Evolutionary conservation across 1,284 basidiomycete species (phyloP), one percentile per base, ranked within the genome.

Genomic region (Baeospora myosura): DNA sequence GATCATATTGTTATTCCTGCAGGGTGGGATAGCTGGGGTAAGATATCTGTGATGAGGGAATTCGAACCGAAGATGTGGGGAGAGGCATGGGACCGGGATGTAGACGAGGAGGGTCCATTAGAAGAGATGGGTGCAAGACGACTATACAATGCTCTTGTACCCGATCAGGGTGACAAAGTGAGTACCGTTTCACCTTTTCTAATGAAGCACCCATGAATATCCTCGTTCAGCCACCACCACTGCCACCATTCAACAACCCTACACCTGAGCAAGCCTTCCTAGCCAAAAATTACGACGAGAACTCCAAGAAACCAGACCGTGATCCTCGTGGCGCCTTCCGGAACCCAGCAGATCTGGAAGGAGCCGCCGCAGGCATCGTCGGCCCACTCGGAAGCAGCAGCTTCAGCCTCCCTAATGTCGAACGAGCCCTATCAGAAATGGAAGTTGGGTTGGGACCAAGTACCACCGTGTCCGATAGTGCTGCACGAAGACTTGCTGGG

Each of bases 11-110:
- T 96, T 36, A 82, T 98, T 1, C 96, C 95, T 1, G 75, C 88
- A 1, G 96, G 95, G 2, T 98, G 95, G 96, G 95, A 98, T 60
- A 89, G 86, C 49, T 97, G 90, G 88, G 93, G 92, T 2, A 98
- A 98, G 70, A 97, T 98, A 49, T 74, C 75, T 2, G 87, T 97
- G 2, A 65, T 98, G 42, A 71, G 92, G 37, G 95, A 98, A 0
- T 98, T 98, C 53, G 91, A 96, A 47, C 81, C 88, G 1, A 81
- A 77, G 40, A 60, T 72, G 35, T 88, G 90, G 74, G 81, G 80
- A 1, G 81, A 84, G 42, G 88, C 86, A 17, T 97, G 90, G 88
- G 87, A 91, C 47, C 65, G 66, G 36, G 81, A 84, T 52, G 51
- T 86, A 6, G 71, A 74, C 2, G 61, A 62, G 14, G 69, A 67